phyloP scores from a whole-genome alignment of 75 land plant species.

The Isoetes taiwanensis region DNA sequence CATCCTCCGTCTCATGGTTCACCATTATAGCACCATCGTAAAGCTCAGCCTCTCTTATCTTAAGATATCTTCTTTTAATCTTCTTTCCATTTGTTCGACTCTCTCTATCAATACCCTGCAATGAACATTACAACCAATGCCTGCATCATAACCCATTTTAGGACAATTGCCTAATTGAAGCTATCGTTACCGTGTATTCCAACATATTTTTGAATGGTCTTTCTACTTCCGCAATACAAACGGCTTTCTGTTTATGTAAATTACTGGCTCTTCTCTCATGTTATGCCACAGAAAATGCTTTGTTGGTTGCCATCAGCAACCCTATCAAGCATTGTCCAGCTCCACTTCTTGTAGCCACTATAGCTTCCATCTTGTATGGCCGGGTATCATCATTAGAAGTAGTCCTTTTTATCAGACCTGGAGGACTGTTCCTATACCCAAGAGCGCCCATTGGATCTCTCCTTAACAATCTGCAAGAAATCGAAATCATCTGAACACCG shows the following conservation, averaged over 20 bases:
- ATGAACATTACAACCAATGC: too few relatives aligned
- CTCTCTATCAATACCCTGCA: conserved; percentile 89
- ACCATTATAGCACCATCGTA: conserved; percentile 94
- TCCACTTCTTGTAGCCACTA: conserved; percentile 77
- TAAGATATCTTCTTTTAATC: conserved; percentile 82
- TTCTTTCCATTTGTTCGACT: conserved; percentile 88
- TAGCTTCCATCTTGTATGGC: conserved; percentile 59
- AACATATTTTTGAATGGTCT: conserved; percentile 92
- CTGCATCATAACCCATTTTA: too few relatives aligned
- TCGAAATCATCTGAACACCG: too few relatives aligned
- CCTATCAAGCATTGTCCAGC: conserved; percentile 57
- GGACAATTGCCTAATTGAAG: too few relatives aligned
- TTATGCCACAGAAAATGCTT: conserved; percentile 87
- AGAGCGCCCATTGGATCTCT: conserved; percentile 98
- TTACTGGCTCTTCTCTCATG: conserved; percentile 97
- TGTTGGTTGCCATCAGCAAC: conserved; percentile 50
- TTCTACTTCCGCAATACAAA: conserved; percentile 97
- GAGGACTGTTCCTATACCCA: conserved; percentile 43
- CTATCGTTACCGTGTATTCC: conserved; percentile 84
- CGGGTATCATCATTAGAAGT: conserved; percentile 50
- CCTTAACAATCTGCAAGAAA: conserved; percentile 54
- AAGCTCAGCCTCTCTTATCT: conserved; percentile 72
- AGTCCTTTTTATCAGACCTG: conserved; percentile 36
- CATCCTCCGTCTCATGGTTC: conserved; percentile 81
- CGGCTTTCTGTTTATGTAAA: conserved; percentile 92